Conservation (phyloP, 257 asterid species). For the Solanum megistacrolobum region DNA sequence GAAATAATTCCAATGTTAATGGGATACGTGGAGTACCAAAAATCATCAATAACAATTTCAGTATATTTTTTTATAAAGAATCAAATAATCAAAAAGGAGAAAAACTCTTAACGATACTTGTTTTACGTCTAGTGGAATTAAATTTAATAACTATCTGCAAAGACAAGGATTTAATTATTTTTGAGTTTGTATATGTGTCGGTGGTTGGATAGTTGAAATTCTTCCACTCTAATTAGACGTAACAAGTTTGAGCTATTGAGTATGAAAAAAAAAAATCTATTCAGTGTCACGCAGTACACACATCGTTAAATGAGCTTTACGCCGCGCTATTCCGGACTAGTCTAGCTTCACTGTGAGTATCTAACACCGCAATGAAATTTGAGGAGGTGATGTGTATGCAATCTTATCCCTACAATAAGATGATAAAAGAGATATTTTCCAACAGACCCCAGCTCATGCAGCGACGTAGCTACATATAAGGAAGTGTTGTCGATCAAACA, state of each 20-base stretch:
- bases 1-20: neutral
- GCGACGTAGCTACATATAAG: too few relatives aligned
- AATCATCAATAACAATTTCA: neutral
- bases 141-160: neutral
- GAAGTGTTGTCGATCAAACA: too few relatives aligned
- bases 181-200: neutral
- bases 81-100: neutral
- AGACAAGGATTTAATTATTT: neutral
- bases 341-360: neutral
- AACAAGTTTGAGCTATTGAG: neutral
- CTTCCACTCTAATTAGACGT: too few relatives aligned
- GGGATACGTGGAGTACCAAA: neutral
- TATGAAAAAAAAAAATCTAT: rapidly evolving
- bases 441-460: neutral
- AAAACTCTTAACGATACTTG: neutral
- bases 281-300: too few relatives aligned
- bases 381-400: neutral
- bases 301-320: neutral
- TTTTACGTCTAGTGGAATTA: neutral
- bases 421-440: too few relatives aligned
- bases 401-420: neutral
- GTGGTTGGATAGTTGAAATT: neutral
- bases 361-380: neutral
- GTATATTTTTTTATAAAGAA: neutral
- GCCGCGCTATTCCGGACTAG: rapidly evolving